phyloP scores from a whole-genome alignment of 305 asterid genomes.

The Ruellia speciosa region DNA sequence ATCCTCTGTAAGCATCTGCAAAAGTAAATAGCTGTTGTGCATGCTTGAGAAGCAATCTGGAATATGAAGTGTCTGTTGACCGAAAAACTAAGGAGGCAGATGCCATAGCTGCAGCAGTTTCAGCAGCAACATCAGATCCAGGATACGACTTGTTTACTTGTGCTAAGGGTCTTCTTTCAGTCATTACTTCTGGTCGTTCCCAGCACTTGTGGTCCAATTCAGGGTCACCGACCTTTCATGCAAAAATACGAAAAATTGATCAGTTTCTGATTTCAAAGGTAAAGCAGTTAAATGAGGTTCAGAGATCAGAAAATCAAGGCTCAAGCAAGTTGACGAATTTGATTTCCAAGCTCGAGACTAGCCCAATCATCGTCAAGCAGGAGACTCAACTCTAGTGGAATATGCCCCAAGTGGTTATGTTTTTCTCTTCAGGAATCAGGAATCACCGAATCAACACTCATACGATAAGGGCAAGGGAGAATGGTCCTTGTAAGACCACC shows the following conservation, averaged over 20 bases:
- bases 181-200: slow-evolving; percentile 53
- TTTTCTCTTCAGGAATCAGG: too few species aligned
- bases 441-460: too few species aligned
- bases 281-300: too few species aligned
- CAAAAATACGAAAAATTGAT: not conserved
- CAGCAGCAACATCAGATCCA: slow-evolving; percentile 69
- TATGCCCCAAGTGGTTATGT: too few species aligned
- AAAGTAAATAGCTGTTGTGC: slow-evolving; percentile 44
- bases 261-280: not conserved
- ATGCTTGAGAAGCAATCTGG: slow-evolving; percentile 39
- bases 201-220: slow-evolving; percentile 61
- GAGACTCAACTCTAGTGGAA: too few species aligned
- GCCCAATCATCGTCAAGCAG: too few species aligned
- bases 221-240: slow-evolving; percentile 55
- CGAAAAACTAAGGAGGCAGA: slow-evolving; percentile 57
- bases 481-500: too few species aligned
- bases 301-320: not conserved
- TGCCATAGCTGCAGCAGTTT: slow-evolving; percentile 78
- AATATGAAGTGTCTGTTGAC: slow-evolving; percentile 29
- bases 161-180: slow-evolving; percentile 32
- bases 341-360: too few species aligned
- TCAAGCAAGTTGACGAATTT: too few species aligned
- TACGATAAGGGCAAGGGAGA: too few species aligned
- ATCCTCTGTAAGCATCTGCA: slow-evolving; percentile 49
- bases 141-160: slow-evolving; percentile 52